Base-by-base conservation (phyloP, 2,329 filamentous ascomycete species). In the Botrytis aclada region DNA sequence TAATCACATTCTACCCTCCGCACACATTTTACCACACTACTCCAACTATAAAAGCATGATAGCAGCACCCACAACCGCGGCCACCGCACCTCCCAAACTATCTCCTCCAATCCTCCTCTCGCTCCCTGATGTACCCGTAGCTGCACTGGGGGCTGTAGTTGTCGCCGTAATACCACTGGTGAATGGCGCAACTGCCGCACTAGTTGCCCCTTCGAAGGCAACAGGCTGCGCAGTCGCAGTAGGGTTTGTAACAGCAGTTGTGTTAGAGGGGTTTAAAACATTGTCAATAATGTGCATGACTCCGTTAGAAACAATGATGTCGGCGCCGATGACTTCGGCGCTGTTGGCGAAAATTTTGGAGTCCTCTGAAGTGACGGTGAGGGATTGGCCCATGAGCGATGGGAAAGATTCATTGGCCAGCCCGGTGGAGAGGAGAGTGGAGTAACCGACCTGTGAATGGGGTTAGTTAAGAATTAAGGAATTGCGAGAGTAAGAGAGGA, bases 211-310 rank as follows among this genome's bases (percentile, higher is more conserved):
- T 0, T 78, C 76, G 66, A 80, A 83, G 0, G 79, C 82, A 8
- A 84, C 81, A 18, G 78, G 75, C 56, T 84, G 82, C 6, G 80
- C 82, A 37, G 77, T 78, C 1, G 80, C 75, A 4, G 78, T 79
- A 10, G 83, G 81, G 64, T 86, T 80, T 0, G 84, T 85, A 29
- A 76, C 74, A 4, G 78, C 80, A 4, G 76, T 76, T 22, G 81
- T 73, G 6, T 79, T 81, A 54, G 84, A 79, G 1, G 84, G 85
- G 77, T 85, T 86, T 43, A 87, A 80, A 12, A 86, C 84, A 72
- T 83, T 84, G 72, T 80, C 81, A 62, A 84, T 81, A 12, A 83
- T 77, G 72, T 81, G 77, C 22, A 81, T 67, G 56, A 84, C 80
- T 72, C 83, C 79, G 66, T 82, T 82, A 14, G 77, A 76, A 56